A percentile compares a stretch with the other conserved stretches of the same genome.
These are phyloP conservation scores for Choanephora cucurbitarum DNA, from an alignment of 371 early-diverging fungal genomes.

Conservation along the genomic window DNA sequence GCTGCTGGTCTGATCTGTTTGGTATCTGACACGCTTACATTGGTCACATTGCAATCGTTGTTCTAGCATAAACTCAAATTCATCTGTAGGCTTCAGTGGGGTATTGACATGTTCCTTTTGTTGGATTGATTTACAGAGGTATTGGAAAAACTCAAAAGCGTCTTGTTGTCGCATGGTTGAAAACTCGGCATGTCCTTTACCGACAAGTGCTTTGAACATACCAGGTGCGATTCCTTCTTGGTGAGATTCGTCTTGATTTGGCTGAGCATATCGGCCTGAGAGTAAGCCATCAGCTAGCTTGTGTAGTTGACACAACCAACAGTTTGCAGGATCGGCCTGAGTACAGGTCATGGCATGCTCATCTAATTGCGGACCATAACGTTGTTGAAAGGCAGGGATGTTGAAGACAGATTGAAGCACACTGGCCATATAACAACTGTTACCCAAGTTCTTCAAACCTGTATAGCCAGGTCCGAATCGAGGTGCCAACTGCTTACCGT, in stretches of 20 bases:
- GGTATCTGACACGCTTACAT: slow-evolving; percentile 84
- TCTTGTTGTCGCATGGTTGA: slow-evolving; percentile 98
- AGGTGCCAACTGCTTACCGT: slow-evolving; percentile 84
- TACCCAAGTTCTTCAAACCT: slow-evolving; percentile 93
- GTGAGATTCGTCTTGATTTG: slow-evolving; percentile 52
- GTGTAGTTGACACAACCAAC: slow-evolving; percentile 87
- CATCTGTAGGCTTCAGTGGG: slow-evolving; percentile 65
- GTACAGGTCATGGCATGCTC: slow-evolving; percentile 72
- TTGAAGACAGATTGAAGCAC: slow-evolving; percentile 86
- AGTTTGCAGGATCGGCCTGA: slow-evolving; percentile 62
- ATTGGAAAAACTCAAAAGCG: slow-evolving; percentile 92
- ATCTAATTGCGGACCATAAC: slow-evolving; percentile 54
- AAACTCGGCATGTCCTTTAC: slow-evolving; percentile 90
- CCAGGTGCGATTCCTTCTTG: slow-evolving; percentile 79
- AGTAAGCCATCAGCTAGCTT: slow-evolving; percentile 90
- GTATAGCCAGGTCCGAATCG: slow-evolving; percentile 91
- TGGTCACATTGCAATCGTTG: slow-evolving; percentile 84
- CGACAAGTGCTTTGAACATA: slow-evolving; percentile 92
- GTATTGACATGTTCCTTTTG: slow-evolving; percentile 68
- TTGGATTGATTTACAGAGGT: slow-evolving; percentile 70
- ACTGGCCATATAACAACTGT: slow-evolving; percentile 97
- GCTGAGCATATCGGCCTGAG: slow-evolving; percentile 83
- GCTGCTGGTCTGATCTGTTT: slow-evolving; percentile 57
- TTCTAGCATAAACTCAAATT: slow-evolving; percentile 79
- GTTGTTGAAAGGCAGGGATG: slow-evolving; percentile 67